Evolutionary conservation across 345 rosid genomes (phyloP), one percentile per base, ranked within the genome.

Genomic region (Eucalyptus sp.): DNA sequence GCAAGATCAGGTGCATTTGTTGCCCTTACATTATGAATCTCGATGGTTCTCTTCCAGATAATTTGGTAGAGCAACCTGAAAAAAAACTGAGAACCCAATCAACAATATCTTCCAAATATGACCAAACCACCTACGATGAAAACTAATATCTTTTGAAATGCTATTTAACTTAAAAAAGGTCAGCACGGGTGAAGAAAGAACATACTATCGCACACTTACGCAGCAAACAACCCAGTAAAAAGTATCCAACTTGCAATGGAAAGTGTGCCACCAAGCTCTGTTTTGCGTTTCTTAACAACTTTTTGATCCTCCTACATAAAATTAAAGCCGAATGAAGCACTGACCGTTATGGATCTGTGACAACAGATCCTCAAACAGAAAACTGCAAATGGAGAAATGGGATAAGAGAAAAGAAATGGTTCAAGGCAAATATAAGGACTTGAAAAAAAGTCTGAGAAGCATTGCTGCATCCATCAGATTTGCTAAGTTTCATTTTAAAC

Each of bases 211-310:
- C 27, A 85, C 89, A 97, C 99, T 96, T 94, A 97, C 99, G 98
- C 98, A 87, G 99, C 95, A 90, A 97, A 95, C 87, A 98, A 91
- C 50, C 99, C 99, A 44, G 92, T 93, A 93, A 98, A 98, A 76
- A 98, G 96, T 41, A 97, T 98, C 96, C 96, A 98, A 94, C 98
- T 95, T 85, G 99, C 99, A 33, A 98, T 95, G 7, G 99, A 98
- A 81, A 98, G 96, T 50, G 95, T 90, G 89, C 99, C 99, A 43
- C 99, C 99, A 8, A 98, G 95, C 89, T 98, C 99, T 2, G 99
- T 98, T 94, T 98, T 98, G 66, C 99, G 92, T 91, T 98, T 98
- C 91, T 88, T 94, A 5, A 97, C 96, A 89, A 93, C 93, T 80
- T 93, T 92, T 81, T 92, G 99, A 93, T 98, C 99, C 89, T 98